phyloP scores from a whole-genome alignment of 163 green algal species.

The Trebouxia gelatinosa region DNA sequence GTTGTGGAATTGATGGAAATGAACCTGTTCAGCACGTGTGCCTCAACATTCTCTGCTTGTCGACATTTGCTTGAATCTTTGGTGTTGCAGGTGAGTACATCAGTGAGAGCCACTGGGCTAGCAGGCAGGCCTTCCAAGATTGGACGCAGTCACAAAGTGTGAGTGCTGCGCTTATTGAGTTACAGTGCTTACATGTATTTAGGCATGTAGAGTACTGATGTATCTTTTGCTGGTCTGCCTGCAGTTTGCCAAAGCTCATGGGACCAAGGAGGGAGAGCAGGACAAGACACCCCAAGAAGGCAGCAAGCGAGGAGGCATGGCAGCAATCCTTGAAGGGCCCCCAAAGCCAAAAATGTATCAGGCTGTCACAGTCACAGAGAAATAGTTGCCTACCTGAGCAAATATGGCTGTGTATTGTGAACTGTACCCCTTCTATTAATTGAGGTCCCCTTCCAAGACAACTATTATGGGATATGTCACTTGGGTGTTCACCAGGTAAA shows the following conservation, averaged over 20 bases:
- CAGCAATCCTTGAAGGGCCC: conserved; percentile 27
- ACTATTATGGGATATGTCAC: background rate
- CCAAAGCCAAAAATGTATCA: conserved; percentile 27
- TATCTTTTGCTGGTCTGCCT: background rate
- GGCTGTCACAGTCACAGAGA: conserved; percentile 30
- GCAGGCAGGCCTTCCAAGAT: conserved; percentile 17
- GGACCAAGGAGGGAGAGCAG: background rate
- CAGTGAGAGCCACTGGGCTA: conserved; percentile 21
- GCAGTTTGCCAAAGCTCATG: conserved; percentile 34
- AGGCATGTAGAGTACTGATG: background rate
- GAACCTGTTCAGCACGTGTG: no score
- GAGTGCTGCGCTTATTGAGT: background rate
- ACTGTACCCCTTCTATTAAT: background rate
- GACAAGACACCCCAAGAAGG: conserved; percentile 2
- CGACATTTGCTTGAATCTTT: no score
- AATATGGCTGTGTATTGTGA: background rate
- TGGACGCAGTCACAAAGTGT: conserved; percentile 29
- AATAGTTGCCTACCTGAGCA: background rate
- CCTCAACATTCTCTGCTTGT: no score
- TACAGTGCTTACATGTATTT: background rate
- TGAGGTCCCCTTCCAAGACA: background rate
- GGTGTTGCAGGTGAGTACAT: conserved; percentile 29
- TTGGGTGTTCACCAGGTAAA: background rate
- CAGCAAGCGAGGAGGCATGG: conserved; percentile 9
- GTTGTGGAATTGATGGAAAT: no score